Base-by-base conservation (phyloP, 805 yeast genomes). In the Isabelozyma rhagii region DNA sequence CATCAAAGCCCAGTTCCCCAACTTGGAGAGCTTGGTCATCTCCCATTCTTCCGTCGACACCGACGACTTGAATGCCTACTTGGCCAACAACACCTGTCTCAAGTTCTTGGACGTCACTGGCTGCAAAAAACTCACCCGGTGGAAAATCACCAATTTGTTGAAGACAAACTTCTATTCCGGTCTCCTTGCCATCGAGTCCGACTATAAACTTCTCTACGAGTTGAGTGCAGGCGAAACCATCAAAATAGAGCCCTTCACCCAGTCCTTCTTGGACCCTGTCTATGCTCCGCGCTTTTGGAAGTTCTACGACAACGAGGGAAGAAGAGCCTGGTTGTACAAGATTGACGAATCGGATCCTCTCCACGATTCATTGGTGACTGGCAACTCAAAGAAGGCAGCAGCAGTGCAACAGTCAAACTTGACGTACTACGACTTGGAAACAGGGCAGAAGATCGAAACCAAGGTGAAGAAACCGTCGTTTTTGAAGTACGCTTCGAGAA, bases 281-380 rank as follows among this genome's bases (percentile, higher is more conserved):
- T 53, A 49, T 15, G 56, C 62, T 10, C 71, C 75, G 8, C 65
- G 62, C 47, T 60, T 70, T 1, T 81, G 85, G 85, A 78, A 74
- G 56, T 71, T 73, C 49, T 78, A 71, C 59, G 83, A 80, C 55
- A 77, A 80, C 49, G 84, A 82, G 55, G 96, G 96, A 4, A 75
- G 96, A 52, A 75, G 97, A 52, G 84, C 89, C 10, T 90, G 97
- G 96, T 64, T 90, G 14, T 85, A 83, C 64, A 81, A 78, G 59
- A 67, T 72, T 18, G 58, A 60, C 14, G 55, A 66, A 13, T 43
- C 52, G 1, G 72, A 69, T 47, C 65, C 71, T 2, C 65, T 69
- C 10, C 71, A 69, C 47, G 59, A 66, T 41, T 53, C 64, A 18
- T 61, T 70, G 29, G 38, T 67, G 17, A 58, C 57, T 44, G 54